Percentiles rank a stretch among this genome's conserved stretches.
Conservation (phyloP, 768 basidiomycete species). For the Leccinum incarnatum region DNA sequence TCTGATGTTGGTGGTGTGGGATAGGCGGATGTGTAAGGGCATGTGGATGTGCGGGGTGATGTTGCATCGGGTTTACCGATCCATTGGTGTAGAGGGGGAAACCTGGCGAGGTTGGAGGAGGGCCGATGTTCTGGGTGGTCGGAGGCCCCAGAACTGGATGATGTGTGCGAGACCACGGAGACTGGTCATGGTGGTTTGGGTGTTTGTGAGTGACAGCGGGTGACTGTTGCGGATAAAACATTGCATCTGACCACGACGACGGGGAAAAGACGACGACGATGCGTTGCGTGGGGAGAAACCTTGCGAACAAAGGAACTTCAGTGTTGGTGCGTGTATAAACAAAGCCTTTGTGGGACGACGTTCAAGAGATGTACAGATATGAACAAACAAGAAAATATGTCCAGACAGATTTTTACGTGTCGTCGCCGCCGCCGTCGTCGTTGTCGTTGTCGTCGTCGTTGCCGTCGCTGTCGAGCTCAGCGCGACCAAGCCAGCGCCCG, state of each 20-base stretch:
- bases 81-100: slow-evolving; percentile 78
- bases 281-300: slow-evolving; percentile 8
- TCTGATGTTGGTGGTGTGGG: slow-evolving; percentile 75
- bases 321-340: slow-evolving; percentile 1
- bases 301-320: slow-evolving; percentile 8
- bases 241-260: slow-evolving; percentile 42
- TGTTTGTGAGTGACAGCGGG: slow-evolving; percentile 79
- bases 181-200: slow-evolving; percentile 71
- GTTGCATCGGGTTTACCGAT: slow-evolving; percentile 57
- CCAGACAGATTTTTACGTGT: slow-evolving; percentile 14
- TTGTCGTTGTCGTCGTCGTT: slow-evolving; percentile 9
- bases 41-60: slow-evolving; percentile 57
- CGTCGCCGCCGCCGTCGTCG: slow-evolving; percentile 13
- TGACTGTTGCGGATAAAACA: slow-evolving; percentile 86
- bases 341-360: background rate
- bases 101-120: slow-evolving; percentile 69
- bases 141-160: slow-evolving; percentile 51
- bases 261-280: slow-evolving; percentile 4
- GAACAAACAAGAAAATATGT: slow-evolving; percentile 20
- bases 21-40: slow-evolving; percentile 47
- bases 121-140: slow-evolving; percentile 44
- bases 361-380: slow-evolving; percentile 15
- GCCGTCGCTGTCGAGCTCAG: slow-evolving; percentile 21
- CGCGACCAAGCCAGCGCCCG: slow-evolving; percentile 25
- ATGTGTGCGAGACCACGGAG: slow-evolving; percentile 66